Base-by-base conservation (phyloP, 2,329 filamentous ascomycete species). In the Dothidotthia symphoricarpi region DNA sequence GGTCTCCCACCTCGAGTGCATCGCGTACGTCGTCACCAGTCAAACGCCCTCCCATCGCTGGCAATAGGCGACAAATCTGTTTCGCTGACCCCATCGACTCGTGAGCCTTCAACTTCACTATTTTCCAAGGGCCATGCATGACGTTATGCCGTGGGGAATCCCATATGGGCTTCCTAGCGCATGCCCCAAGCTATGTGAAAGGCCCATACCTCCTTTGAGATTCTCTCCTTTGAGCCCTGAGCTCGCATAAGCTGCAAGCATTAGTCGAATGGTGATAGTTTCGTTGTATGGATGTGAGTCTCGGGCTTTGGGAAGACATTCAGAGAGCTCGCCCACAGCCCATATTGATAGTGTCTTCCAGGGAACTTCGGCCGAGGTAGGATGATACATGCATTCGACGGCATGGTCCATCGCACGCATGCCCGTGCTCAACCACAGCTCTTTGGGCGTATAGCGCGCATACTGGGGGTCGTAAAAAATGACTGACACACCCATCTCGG, bases 111-210 rank as follows among this genome's bases (percentile, higher is more conserved):
- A 78, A 57, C 55, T 73, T 75, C 4, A 78, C 69, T 0, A 79
- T 76, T 75, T 72, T 0, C 74, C 73, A 0, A 80, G 63, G 0
- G 75, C 78, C 31, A 80, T 50, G 48, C 76, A 78, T 2, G 69
- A 73, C 0, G 76, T 80, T 30, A 77, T 71, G 0, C 76, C 76
- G 45, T 80, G 76, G 1, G 77, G 77, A 26, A 81, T 80, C 0
- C 64, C 56, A 46, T 79, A 80, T 0, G 77, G 76, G 2, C 66
- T 70, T 0, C 77, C 77, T 3, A 81, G 59, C 0, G 76, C 75
- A 48, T 80, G 77, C 0, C 72, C 72, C 33, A 75, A 45, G 0
- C 61, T 57, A 39, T 75, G 73, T 3, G 57, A 66, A 2, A 80
- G 59, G 0, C 76, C 76, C 0, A 78, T 54, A 0, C 69, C 69